Conservation (phyloP, 371 early-diverging fungal species). For the Entomophthora muscae region DNA sequence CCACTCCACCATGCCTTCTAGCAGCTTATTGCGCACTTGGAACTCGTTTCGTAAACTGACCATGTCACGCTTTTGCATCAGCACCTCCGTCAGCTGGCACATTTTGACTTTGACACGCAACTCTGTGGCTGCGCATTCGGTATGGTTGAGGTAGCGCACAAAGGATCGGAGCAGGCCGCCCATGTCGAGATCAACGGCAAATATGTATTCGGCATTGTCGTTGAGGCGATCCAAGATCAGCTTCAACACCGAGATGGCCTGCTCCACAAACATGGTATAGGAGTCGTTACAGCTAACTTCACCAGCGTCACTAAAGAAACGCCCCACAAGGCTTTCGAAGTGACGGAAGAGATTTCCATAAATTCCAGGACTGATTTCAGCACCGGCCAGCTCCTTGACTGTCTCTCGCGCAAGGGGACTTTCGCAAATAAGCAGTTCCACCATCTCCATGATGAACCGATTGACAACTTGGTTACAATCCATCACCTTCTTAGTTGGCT, state of each 20-base stretch:
- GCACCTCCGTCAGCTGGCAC: constrained; percentile 64
- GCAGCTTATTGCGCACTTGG: constrained; percentile 57
- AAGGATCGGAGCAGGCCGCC: constrained; percentile 57
- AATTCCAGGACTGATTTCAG: constrained; percentile 64
- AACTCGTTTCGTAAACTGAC: constrained; percentile 75
- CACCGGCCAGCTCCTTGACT: constrained; percentile 72
- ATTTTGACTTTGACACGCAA: constrained; percentile 68
- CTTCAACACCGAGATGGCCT: constrained; percentile 69
- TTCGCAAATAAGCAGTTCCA: constrained; percentile 67
- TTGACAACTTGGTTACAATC: constrained; percentile 40
- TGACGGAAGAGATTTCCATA: constrained; percentile 73
- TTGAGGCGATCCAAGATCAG: constrained; percentile 66
- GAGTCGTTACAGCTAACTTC: constrained; percentile 58
- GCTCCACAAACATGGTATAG: constrained; percentile 76
- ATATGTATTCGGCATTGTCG: constrained; percentile 38
- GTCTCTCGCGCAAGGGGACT: constrained; percentile 77
- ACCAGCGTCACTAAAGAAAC: constrained; percentile 57
- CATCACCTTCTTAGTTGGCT: constrained; percentile 12
- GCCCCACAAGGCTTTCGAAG: constrained; percentile 46
- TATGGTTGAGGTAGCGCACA: constrained; percentile 60
- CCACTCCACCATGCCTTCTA: constrained; percentile 74
- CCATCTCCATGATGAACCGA: constrained; percentile 67
- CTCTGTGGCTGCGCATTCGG: constrained; percentile 36
- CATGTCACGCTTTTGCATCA: constrained; percentile 61
- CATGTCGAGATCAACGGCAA: constrained; percentile 48